Evolutionary conservation across 305 asterid species (phyloP), one percentile per base, ranked within the genome.

Genomic region (Rubia tinctorum): DNA sequence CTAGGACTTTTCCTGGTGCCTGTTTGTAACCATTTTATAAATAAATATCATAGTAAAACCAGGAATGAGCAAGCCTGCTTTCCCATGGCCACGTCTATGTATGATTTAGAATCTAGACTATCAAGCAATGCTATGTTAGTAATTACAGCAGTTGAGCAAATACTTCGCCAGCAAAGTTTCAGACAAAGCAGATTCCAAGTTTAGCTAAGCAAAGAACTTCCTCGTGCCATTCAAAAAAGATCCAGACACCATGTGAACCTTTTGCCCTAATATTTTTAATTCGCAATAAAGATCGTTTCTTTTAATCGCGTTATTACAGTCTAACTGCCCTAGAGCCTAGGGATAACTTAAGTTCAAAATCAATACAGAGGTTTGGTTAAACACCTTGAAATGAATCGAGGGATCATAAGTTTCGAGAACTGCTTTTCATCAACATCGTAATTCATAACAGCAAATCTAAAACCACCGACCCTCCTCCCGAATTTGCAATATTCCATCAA

Each of bases 391-490:
- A 66, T 18, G 10, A 39, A 65, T 65, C 14, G 39, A 65, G 69
- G 68, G 49, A 65, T 65, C 22, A 39, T 37, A 53, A 4, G 15
- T 20, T 23, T 66, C 22, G 6, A 40, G 6, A 12, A 51, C 34
- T 34, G 60, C 23, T 23, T 30, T 30, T 34, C 6, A 49, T 73
- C 44, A 61, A 47, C 55, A 62, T 37, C 42, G 17, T 15, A 49
- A 49, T 49, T 49, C 56, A 61, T 61, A 61, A 61, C 39, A 61
- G n/a, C 42, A 61, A 61, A 25, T n/a, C 66, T 27, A 27, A 62
- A 62, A 62, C 22, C 43, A 34, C 47, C 20, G 9, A n/a, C 17
- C 42, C n/a, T 6, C 9, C n/a, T 53, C 68, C 44, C 17, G 13
- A 14, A 12, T 27, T 10, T 7, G 58, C 22, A 37, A 49, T 12